Evolutionary conservation across 495 filamentous ascomycete species (phyloP).

Genomic region (Penicillium malachiteum): DNA sequence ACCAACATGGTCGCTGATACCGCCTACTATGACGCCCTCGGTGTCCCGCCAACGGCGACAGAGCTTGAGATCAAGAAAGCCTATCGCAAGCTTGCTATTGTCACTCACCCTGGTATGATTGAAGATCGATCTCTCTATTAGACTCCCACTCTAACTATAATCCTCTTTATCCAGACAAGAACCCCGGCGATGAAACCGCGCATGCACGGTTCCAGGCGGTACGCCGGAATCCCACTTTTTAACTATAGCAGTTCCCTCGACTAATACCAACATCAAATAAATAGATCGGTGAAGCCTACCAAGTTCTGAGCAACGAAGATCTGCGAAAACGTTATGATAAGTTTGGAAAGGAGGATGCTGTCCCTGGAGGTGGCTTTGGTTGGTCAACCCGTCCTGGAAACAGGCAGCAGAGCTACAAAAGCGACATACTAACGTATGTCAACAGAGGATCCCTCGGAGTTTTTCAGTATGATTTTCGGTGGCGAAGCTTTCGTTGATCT

Average conservation of each 20-base stretch:
- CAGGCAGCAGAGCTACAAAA: neutral
- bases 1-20: slow-evolving; percentile 78
- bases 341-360: slow-evolving; percentile 88
- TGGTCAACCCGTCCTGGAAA: slow-evolving; percentile 14
- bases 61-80: slow-evolving; percentile 99
- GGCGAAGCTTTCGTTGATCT: slow-evolving; percentile 92
- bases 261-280: slow-evolving; percentile 12
- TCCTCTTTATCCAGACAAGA: slow-evolving; percentile 70
- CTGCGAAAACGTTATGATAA: slow-evolving; percentile 93
- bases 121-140: neutral
- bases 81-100: slow-evolving; percentile 94
- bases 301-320: slow-evolving; percentile 86
- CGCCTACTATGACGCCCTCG: slow-evolving; percentile 85
- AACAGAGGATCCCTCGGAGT: slow-evolving; percentile 88
- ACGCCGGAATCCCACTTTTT: slow-evolving; percentile 20
- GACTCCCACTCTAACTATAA: neutral
- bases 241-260: neutral
- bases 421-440: neutral
- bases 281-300: slow-evolving; percentile 93
- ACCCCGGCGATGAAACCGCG: slow-evolving; percentile 93
- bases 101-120: slow-evolving; percentile 62
- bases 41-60: slow-evolving; percentile 82
- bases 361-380: slow-evolving; percentile 88
- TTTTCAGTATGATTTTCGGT: slow-evolving; percentile 98
- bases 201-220: slow-evolving; percentile 88